Percentiles rank a stretch among this genome's conserved stretches.
Evolutionary conservation across 768 basidiomycete genomes (phyloP).

Genomic region (Amanita inopinata): DNA sequence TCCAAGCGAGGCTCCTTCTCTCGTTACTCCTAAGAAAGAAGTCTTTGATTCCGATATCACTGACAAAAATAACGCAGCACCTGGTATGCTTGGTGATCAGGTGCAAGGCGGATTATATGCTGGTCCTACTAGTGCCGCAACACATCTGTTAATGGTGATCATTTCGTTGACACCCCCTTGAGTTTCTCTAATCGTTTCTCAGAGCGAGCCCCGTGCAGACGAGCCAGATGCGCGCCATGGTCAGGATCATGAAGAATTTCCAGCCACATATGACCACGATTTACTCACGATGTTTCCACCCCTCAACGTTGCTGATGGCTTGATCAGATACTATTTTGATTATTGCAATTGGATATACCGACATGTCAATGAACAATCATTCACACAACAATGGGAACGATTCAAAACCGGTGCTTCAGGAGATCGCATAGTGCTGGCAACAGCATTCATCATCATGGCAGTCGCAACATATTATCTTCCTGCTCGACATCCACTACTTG

Average conservation of each 20-base stretch:
- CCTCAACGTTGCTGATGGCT: conserved; percentile 58
- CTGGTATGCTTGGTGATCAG: conserved; percentile 60
- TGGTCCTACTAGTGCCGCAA: conserved; percentile 70
- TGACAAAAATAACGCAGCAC: conserved; percentile 38
- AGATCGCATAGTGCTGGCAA: conserved; percentile 62
- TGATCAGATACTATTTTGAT: conserved; percentile 72
- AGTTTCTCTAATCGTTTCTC: conserved; percentile 14
- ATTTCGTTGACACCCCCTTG: conserved; percentile 14
- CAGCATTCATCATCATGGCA: conserved; percentile 67
- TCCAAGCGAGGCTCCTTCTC: conserved; percentile 24
- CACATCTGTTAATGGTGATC: conserved; percentile 53
- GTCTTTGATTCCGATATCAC: conserved; percentile 34
- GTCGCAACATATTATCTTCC: conserved; percentile 68
- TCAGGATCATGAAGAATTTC: conserved; percentile 41
- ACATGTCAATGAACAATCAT: conserved; percentile 57
- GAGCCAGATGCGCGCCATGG: conserved; percentile 45
- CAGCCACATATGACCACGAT: conserved; percentile 55
- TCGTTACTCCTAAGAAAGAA: conserved; percentile 45
- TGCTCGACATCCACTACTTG: conserved; percentile 49
- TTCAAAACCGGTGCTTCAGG: conserved; percentile 60
- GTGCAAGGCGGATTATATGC: conserved; percentile 63
- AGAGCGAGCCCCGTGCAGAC: conserved; percentile 42
- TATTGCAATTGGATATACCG: conserved; percentile 86
- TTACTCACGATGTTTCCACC: conserved; percentile 57
- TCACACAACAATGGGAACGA: conserved; percentile 57